These are phyloP conservation scores for Porodaedalea pini DNA, from an alignment of 1,284 basidiomycete species.

Conservation along the genomic window DNA sequence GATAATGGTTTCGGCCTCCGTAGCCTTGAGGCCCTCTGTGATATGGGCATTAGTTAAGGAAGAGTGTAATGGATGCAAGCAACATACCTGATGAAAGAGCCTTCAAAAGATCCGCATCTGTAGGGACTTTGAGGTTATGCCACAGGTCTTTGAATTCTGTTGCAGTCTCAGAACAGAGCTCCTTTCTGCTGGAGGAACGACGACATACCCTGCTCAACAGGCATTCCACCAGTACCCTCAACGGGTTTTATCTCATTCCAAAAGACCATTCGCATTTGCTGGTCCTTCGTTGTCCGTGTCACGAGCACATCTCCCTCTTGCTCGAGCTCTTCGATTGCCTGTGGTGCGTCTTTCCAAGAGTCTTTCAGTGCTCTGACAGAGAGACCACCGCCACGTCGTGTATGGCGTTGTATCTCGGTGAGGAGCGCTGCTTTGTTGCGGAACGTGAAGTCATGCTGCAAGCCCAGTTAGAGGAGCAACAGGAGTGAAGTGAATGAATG, in stretches of 20 bases:
- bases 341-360: slow-evolving; percentile 83
- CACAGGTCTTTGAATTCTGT: slow-evolving; percentile 85
- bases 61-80: slow-evolving; percentile 1
- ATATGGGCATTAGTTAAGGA: slow-evolving; percentile 15
- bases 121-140: slow-evolving; percentile 80
- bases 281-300: slow-evolving; percentile 79
- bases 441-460: slow-evolving; percentile 82
- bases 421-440: slow-evolving; percentile 79
- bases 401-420: slow-evolving; percentile 77
- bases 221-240: slow-evolving; percentile 62
- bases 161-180: slow-evolving; percentile 10
- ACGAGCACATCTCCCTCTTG: slow-evolving; percentile 85
- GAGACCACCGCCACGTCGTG: slow-evolving; percentile 76
- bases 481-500: slow-evolving; percentile 14
- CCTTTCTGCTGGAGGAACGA: not conserved
- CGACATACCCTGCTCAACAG: slow-evolving; percentile 74
- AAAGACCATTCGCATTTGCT: slow-evolving; percentile 83
- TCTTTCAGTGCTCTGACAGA: slow-evolving; percentile 84
- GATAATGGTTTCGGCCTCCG: slow-evolving; percentile 51
- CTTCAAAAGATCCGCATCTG: slow-evolving; percentile 76
- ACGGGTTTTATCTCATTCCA: slow-evolving; percentile 85
- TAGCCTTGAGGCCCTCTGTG: slow-evolving; percentile 73
- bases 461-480: slow-evolving; percentile 3
- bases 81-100: slow-evolving; percentile 65
- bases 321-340: slow-evolving; percentile 81